These are phyloP conservation scores for Sclerospora graminicola DNA, from an alignment of 352 stramenopile species.

Conservation along the genomic window DNA sequence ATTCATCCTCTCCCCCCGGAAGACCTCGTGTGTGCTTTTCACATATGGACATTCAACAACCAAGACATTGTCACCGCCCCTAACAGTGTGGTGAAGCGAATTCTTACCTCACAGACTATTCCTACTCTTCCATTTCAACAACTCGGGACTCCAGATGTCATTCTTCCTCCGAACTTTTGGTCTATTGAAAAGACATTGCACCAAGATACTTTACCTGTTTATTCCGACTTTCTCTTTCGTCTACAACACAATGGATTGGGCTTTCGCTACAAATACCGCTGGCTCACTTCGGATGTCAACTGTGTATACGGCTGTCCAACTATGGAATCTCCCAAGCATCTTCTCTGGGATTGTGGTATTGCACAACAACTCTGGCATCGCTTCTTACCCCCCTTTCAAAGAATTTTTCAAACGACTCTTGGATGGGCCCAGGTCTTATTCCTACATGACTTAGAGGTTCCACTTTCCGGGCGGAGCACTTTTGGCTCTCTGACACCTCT, in stretches of 20 bases:
- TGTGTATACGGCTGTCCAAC: conserved; percentile 4
- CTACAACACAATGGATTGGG: background rate
- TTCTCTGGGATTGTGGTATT: conserved; percentile 5
- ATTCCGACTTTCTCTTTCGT: conserved; percentile 1
- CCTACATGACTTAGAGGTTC: background rate
- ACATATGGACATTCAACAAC: background rate
- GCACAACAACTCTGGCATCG: background rate
- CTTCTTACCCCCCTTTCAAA: background rate
- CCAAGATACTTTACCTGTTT: background rate
- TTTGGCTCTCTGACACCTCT: background rate
- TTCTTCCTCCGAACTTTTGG: background rate
- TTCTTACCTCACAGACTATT: background rate
- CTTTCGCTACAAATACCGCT: conserved; percentile 5
- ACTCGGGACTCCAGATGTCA: background rate
- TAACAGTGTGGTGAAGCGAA: background rate
- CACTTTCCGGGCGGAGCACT: background rate
- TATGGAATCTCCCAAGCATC: too few species aligned
- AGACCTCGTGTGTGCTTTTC: background rate
- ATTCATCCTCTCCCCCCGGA: background rate
- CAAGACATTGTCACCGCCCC: background rate
- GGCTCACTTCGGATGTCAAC: background rate
- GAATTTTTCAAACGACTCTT: background rate
- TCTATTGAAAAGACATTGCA: background rate
- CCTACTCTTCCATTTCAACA: background rate
- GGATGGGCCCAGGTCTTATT: background rate